Base-by-base conservation (phyloP, 768 basidiomycete genomes). In the Wakefieldia striispora region DNA sequence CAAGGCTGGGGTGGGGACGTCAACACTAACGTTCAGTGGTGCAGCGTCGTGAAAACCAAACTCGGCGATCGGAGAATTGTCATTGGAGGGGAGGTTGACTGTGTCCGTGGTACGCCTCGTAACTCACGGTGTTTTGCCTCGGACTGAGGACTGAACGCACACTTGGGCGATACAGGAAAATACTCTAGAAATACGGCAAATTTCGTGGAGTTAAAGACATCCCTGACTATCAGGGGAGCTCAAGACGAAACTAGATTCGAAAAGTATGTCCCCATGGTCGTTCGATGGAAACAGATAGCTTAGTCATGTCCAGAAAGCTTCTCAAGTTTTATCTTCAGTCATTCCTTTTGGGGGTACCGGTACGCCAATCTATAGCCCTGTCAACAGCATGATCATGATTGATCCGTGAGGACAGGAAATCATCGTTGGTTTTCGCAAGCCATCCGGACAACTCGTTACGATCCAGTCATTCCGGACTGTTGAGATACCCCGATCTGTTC, bases 261-360 rank as follows among this genome's bases (percentile, higher is more conserved):
- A 69, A 85, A 83, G 92, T 91, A 60, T 48, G 78, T 40, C 14
- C 16, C 24, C 33, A 3, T 1, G n/a, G 5, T 8, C n/a, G 34
- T 35, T 20, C 17, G 8, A 55, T 39, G 3, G 29, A 4, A 21
- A n/a, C 17, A 38, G 39, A 20, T 19, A 8, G 31, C 46, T 52
- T n/a, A 57, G 17, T 45, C 7, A 49, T 38, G 47, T 48, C 44
- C 63, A 92, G 88, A 66, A 95, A 95, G 64, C 72, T 95, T n/a
- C 79, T 95, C 50, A 93, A 91, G 61, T 91, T 91, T 68, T 94
- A 93, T 73, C 82, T 92, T 52, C 92, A 95, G 61, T 93, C 91
- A 1, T 94, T 91, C 67, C 77, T 95, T 23, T 80, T 95, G 46
- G 93, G 92, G 42, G 91, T 95, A n/a, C 92, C 91, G 19, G 87